phyloP scores from a whole-genome alignment of 73 alveolate species.

The Paramecium tetraurelia region DNA sequence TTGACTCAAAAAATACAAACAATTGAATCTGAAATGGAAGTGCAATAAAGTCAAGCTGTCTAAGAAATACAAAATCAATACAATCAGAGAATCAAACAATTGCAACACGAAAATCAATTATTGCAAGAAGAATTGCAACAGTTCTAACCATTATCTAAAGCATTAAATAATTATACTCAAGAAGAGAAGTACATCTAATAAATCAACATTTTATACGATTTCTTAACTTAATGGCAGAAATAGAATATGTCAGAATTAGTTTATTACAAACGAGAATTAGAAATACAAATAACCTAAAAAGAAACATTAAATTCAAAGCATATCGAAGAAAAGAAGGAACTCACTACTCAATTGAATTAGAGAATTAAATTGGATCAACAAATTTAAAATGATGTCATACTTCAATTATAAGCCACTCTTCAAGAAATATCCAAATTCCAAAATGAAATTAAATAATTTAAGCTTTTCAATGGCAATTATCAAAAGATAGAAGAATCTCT shows the following conservation, averaged over 20 bases:
- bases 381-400: constrained; percentile 4
- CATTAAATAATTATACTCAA: constrained; percentile 3
- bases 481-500: not conserved
- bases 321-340: not conserved
- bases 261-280: constrained; percentile 5
- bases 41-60: not conserved
- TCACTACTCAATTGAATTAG: not conserved
- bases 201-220: not conserved
- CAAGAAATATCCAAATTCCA: not conserved
- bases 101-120: not conserved
- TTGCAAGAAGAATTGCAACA: not conserved
- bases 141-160: not conserved
- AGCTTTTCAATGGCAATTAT: not conserved
- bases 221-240: not conserved
- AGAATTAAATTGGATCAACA: not conserved
- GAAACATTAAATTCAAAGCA: not conserved
- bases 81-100: not conserved
- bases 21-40: not conserved
- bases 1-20: not conserved
- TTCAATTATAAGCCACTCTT: not conserved
- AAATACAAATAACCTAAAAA: not conserved
- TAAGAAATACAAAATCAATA: not conserved
- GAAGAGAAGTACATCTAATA: constrained; percentile 16
- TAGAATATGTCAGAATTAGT: constrained; percentile 32
- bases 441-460: not conserved